phyloP scores from a whole-genome alignment of 306 rosid genomes.

The Quercus agrifolia region DNA sequence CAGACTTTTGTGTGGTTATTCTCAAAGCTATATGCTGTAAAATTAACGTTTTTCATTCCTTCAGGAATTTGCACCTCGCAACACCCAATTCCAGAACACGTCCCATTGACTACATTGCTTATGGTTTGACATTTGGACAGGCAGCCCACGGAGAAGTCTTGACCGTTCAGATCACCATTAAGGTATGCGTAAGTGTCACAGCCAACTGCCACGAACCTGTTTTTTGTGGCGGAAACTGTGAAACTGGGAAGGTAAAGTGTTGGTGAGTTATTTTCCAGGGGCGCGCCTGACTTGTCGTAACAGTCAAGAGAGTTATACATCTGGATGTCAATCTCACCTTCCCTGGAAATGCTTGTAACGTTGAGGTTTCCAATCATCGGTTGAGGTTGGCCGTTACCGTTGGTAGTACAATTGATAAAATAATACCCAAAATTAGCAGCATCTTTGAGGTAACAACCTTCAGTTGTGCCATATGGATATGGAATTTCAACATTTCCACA shows the following conservation, averaged over 20 bases:
- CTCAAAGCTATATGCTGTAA: neutral
- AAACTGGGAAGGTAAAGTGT: accelerated
- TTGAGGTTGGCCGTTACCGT: neutral
- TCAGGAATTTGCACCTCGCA: conserved; percentile 9
- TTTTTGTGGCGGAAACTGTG: too few relatives aligned
- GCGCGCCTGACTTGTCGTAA: too few relatives aligned
- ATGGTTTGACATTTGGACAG: neutral
- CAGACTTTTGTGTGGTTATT: neutral
- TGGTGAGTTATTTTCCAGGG: accelerated
- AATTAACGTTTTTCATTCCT: neutral
- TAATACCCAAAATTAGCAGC: neutral
- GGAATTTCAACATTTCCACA: conserved; percentile 40
- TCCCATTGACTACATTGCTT: neutral
- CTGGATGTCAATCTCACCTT: too few relatives aligned
- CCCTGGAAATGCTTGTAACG: conserved; percentile 5
- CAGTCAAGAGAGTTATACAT: accelerated
- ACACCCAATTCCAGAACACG: conserved; percentile 13
- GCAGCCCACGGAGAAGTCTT: neutral
- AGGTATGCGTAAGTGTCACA: conserved; percentile 10
- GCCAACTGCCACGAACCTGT: too few relatives aligned
- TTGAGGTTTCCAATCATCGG: accelerated
- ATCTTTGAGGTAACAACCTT: neutral
- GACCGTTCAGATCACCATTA: neutral
- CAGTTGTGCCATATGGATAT: conserved; percentile 39
- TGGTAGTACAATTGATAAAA: conserved; percentile 5